Conservation (phyloP, 129 eudicot species). For the Calendula officinalis region DNA sequence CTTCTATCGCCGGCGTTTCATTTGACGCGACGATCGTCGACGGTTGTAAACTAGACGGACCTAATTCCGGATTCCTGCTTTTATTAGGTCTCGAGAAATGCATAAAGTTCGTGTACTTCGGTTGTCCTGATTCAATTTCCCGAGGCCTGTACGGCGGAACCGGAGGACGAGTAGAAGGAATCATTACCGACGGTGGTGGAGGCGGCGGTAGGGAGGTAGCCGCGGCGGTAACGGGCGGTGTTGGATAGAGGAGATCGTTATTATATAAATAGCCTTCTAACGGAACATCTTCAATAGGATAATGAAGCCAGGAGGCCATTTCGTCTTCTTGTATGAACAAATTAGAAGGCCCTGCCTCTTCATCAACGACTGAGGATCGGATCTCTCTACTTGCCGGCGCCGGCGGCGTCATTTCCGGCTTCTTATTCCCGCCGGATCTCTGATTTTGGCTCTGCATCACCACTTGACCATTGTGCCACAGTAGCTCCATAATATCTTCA, state of each 20-base stretch:
- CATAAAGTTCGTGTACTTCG: conserved; percentile 34
- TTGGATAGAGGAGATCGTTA: conserved; percentile 35
- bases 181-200: conserved; percentile 27
- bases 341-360: conserved; percentile 25
- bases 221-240: conserved; percentile 1
- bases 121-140: conserved; percentile 8
- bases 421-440: conserved; percentile 27
- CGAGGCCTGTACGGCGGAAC: conserved; percentile 25
- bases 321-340: conserved; percentile 64
- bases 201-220: conserved; percentile 4
- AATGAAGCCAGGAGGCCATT: conserved; percentile 64
- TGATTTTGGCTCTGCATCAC: conserved; percentile 54
- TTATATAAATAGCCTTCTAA: conserved; percentile 48
- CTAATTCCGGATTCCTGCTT: conserved; percentile 12
- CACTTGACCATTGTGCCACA: conserved; percentile 75
- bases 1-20: conserved; percentile 27
- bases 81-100: conserved; percentile 38
- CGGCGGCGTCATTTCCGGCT: conserved; percentile 25
- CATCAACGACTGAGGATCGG: conserved; percentile 29
- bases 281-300: conserved; percentile 50
- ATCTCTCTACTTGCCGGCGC: conserved; percentile 16
- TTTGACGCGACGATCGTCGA: conserved; percentile 41
- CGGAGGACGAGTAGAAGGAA: conserved; percentile 38
- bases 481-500: conserved; percentile 58
- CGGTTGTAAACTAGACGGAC: conserved; percentile 8